Evolutionary conservation across 495 filamentous ascomycete species (phyloP), one percentile per base, ranked within the genome.

Genomic region (Lepraria neglecta): DNA sequence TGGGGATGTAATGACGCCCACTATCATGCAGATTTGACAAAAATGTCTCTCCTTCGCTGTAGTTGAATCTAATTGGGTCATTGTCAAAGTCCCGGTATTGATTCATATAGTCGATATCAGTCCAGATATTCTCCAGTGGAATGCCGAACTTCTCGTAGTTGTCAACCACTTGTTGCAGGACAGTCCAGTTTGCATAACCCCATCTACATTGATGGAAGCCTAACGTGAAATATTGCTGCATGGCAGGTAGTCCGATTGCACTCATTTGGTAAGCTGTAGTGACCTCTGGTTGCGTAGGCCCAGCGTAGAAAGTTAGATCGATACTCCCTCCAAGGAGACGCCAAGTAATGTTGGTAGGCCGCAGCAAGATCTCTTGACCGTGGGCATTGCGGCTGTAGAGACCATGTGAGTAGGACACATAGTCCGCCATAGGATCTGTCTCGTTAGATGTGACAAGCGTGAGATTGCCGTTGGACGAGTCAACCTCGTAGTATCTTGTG

Each of bases 1-100:
- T 94, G 0, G 89, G 89, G 9, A 96, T 78, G 59, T 83, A 95
- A 65, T 91, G 86, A 66, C 87, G 87, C 10, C 82, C 79, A 64
- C 81, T 80, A 4, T 74, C 73, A 69, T 92, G 89, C 2, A 96
- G 73, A 17, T 76, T 72, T 1, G 74, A 71, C 14, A 96, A 68
- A 68, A 95, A 90, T 0, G 73, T 72, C 53, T 83, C 76, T 17
- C 77, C 82, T 56, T 77, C 79, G 17, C 64, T 68, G 52, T 80
- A 78, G 2, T 73, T 68, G 60, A 77, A 86, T 0, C 77, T 74
- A 53, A 72, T 62, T 6, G 70, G 70, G 66, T 86, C 84, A 60
- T 81, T 81, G 0, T 78, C 78, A 59, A 86, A 87, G 67, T 86
- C 77, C 11, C 82, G 76, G 60, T 82, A 83, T 3, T 75, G 74